Conservation (phyloP, 352 stramenopile species). For the Phytophthora sp. region DNA sequence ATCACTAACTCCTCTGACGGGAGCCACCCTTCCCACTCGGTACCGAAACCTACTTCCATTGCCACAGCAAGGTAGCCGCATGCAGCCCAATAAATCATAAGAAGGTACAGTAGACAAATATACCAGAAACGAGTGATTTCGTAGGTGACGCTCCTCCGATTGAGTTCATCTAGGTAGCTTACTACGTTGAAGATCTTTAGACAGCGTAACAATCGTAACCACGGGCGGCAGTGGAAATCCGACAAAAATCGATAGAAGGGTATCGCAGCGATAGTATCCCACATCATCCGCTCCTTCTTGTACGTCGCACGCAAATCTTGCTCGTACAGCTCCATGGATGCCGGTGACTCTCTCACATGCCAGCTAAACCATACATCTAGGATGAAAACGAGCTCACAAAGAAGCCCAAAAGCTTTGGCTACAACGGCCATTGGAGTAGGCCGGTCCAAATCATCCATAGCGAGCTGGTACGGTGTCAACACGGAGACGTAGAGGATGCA, state of each 20-base stretch:
- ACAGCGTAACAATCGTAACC: conserved; percentile 45
- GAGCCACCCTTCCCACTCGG: conserved; percentile 59
- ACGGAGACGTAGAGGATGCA: conserved; percentile 47
- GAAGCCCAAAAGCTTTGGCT: conserved; percentile 27
- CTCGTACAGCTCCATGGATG: conserved; percentile 62
- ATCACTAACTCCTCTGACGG: conserved; percentile 44
- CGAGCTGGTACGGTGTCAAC: conserved; percentile 54
- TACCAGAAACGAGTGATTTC: conserved; percentile 60
- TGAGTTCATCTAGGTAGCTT: conserved; percentile 62
- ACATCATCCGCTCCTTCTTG: conserved; percentile 47
- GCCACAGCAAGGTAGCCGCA: conserved; percentile 57
- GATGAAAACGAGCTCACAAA: conserved; percentile 51
- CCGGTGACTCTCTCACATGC: conserved; percentile 31
- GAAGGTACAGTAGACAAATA: conserved; percentile 60
- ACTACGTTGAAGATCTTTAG: conserved; percentile 60
- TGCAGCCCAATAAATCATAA: conserved; percentile 65
- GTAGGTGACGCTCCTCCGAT: conserved; percentile 57
- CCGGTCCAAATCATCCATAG: conserved; percentile 40
- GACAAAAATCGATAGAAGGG: conserved; percentile 50
- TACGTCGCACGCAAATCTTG: conserved; percentile 40
- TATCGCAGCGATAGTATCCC: conserved; percentile 43
- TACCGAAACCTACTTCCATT: conserved; percentile 44
- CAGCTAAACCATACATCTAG: conserved; percentile 56
- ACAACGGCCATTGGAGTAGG: conserved; percentile 2
- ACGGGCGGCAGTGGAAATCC: conserved; percentile 35